Base-by-base conservation (phyloP, 441 rosid species). In the Capsella rubella region DNA sequence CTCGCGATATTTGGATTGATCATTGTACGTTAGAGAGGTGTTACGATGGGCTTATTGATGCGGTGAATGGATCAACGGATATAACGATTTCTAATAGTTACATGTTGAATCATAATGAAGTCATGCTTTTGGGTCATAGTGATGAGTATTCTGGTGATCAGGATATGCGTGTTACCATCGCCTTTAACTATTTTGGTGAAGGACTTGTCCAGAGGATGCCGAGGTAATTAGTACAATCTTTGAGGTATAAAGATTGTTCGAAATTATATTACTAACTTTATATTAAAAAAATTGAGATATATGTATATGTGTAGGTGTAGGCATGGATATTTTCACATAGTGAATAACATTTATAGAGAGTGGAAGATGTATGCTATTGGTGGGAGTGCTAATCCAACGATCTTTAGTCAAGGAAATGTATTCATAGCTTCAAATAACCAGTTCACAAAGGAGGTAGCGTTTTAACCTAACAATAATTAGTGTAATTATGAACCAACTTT, bases 141-240 rank as follows among this genome's bases (percentile, higher is more conserved):
- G 89, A 87, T 74, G 82, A 84, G 37, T 87, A 71, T 69, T 9
- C 52, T 0, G 82, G 79, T 74, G 92, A 87, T 76, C 79, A 73
- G 55, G 79, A 64, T 34, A 87, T 87, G 92, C 85, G 80, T 64
- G 82, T 87, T 55, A 85, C 92, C 1, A 82, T 87, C 29, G 87
- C 92, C 6, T 87, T 86, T 79, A 87, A 87, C 64, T 79, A 72
- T 74, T 87, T 87, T 45, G 92, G 92, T 14, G 74, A 85, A 67
- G 87, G 87, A 31, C 81, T 87, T 27, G 86, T 87, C 65, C 89
- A 87, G 46, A 79, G 91, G 62, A 87, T 87, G 74, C 91, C 91
- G 0, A 84, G 91, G 89, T 87, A 21, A 21, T 3, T 66, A 25
- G 3, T 12, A 42, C 4, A 42, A 37, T 37, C 42, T 37, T 21